Evolutionary conservation across 192 early-diverging fungal species (phyloP).

Genomic region (Coemansia sp.): DNA sequence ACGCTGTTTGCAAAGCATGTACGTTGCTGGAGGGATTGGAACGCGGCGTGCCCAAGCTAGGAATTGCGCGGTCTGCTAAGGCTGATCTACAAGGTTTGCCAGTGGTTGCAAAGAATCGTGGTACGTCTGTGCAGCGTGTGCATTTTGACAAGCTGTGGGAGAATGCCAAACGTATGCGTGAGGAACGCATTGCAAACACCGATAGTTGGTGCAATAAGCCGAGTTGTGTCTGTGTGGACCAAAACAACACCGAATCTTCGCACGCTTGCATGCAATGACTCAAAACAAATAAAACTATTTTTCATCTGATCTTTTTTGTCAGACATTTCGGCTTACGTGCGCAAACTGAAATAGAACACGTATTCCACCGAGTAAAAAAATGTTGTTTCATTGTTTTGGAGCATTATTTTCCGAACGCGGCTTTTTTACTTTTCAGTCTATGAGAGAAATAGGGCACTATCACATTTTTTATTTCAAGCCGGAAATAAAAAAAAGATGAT

Average conservation of each 20-base stretch:
- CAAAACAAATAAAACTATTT: too few species aligned
- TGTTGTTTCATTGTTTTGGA: too few species aligned
- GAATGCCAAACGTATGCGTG: conserved; percentile 28
- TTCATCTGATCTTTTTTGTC: too few species aligned
- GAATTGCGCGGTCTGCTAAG: conserved; percentile 31
- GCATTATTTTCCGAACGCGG: too few species aligned
- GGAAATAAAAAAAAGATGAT: background rate
- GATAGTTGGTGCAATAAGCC: background rate
- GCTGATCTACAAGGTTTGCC: conserved; percentile 5
- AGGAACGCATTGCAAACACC: background rate
- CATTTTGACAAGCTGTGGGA: conserved; percentile 48
- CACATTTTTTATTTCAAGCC: background rate
- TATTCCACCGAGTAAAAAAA: background rate
- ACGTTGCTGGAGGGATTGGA: conserved; percentile 90
- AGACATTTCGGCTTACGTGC: too few species aligned
- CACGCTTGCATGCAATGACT: background rate
- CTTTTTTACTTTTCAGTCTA: too few species aligned
- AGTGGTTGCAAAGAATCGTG: background rate
- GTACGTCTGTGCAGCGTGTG: conserved; percentile 27
- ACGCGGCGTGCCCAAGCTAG: conserved; percentile 77
- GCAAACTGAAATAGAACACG: too few species aligned
- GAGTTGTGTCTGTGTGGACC: background rate
- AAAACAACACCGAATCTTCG: background rate
- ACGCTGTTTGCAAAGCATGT: conserved; percentile 93
- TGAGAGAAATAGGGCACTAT: too few species aligned